These are phyloP conservation scores for Ceratocystis diversiconidia DNA, from an alignment of 2,329 filamentous ascomycete species.

Conservation along the genomic window DNA sequence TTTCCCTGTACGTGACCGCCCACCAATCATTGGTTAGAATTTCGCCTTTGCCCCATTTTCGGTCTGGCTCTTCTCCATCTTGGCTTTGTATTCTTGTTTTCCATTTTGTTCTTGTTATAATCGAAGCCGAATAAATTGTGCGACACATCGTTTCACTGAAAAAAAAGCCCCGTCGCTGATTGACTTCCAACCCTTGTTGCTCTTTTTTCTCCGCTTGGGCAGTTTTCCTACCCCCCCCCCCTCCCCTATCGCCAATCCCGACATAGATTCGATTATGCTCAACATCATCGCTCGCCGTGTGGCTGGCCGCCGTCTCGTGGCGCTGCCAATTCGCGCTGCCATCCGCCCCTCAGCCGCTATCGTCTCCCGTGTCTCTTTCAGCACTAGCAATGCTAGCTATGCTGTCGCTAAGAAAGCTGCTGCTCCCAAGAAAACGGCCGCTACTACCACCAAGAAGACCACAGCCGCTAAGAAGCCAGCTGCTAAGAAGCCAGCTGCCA, in stretches of 20 bases:
- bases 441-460: conserved; percentile 21
- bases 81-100: neutral
- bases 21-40: neutral
- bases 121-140: neutral
- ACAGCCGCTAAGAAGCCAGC: conserved; percentile 20
- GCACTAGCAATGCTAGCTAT: conserved; percentile 1
- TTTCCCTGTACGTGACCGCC: neutral
- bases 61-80: neutral
- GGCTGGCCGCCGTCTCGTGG: conserved; percentile 11
- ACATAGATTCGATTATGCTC: conserved; percentile 3
- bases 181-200: neutral
- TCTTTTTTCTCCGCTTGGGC: neutral
- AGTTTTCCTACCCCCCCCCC: neutral
- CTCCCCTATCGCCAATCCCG: neutral
- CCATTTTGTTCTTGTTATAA: neutral
- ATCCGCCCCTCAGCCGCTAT: neutral
- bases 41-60: neutral
- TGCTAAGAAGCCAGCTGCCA: conserved; percentile 19
- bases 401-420: neutral
- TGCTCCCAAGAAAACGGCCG: conserved; percentile 7
- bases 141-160: neutral
- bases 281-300: conserved; percentile 14
- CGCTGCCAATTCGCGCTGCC: conserved; percentile 14
- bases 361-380: conserved; percentile 5
- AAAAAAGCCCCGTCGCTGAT: neutral